These are phyloP conservation scores for Lactarius tabidus DNA, from an alignment of 768 basidiomycete genomes.

Conservation along the genomic window DNA sequence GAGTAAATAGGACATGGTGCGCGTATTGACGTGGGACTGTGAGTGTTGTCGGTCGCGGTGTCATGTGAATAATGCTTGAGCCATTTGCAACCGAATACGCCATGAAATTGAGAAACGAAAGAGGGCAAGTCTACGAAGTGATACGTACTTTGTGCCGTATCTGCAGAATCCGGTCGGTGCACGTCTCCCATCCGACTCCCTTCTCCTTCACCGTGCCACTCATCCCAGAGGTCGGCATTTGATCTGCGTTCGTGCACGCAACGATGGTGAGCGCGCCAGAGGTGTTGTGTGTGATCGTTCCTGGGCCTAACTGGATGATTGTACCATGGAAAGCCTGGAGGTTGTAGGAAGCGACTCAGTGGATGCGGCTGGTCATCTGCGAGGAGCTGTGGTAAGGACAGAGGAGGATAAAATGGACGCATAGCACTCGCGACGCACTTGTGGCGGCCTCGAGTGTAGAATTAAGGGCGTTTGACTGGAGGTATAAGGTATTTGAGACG, in stretches of 20 bases:
- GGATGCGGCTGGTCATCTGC: too few relatives aligned
- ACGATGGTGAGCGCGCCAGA: conserved; percentile 85
- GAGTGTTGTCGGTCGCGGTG: conserved; percentile 70
- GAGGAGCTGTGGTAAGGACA: conserved; percentile 42
- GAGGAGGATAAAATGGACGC: too few relatives aligned
- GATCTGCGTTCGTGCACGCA: conserved; percentile 87
- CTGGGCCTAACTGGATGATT: conserved; percentile 76
- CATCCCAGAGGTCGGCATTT: conserved; percentile 87
- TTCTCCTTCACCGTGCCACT: conserved; percentile 89
- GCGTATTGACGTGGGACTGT: conserved; percentile 79
- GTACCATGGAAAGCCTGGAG: conserved; percentile 58
- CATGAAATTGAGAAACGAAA: conserved; percentile 1
- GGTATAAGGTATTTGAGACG: too few relatives aligned
- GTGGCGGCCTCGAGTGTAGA: too few relatives aligned
- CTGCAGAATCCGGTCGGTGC: conserved; percentile 93
- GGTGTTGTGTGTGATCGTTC: conserved; percentile 81
- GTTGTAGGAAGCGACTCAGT: conserved; percentile 58
- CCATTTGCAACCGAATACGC: conserved; percentile 55
- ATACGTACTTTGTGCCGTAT: conserved; percentile 64
- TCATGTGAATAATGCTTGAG: conserved; percentile 87
- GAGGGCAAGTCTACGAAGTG: conserved; percentile 17
- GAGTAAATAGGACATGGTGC: conserved; percentile 74
- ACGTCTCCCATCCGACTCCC: conserved; percentile 90
- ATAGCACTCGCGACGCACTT: too few relatives aligned
- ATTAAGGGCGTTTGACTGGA: too few relatives aligned